These are phyloP conservation scores for Kuraishia molischiana DNA, from an alignment of 805 yeast species.

Conservation along the genomic window DNA sequence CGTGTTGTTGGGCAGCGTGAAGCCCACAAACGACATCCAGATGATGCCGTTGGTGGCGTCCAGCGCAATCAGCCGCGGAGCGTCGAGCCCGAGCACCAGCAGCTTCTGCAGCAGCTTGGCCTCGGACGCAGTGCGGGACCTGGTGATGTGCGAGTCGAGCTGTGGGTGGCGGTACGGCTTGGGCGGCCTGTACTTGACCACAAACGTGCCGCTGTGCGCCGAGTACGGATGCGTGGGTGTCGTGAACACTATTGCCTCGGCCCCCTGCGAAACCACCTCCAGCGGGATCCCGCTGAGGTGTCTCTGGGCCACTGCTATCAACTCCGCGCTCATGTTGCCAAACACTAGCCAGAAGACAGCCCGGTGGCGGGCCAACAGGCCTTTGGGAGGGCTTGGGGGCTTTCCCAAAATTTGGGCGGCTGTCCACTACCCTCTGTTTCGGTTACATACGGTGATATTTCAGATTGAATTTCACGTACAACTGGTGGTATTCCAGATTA, in stretches of 20 bases:
- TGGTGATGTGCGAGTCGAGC: slow-evolving; percentile 68
- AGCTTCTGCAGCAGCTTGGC: slow-evolving; percentile 63
- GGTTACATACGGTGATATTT: too few relatives aligned
- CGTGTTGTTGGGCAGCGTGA: slow-evolving; percentile 35
- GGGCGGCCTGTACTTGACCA: slow-evolving; percentile 79
- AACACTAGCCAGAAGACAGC: neutral
- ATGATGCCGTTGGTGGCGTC: slow-evolving; percentile 73
- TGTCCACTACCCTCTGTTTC: too few relatives aligned
- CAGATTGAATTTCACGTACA: neutral
- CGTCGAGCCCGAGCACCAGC: slow-evolving; percentile 43
- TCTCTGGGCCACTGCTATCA: slow-evolving; percentile 31
- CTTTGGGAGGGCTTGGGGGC: too few relatives aligned
- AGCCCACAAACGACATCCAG: slow-evolving; percentile 81
- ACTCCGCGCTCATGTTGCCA: slow-evolving; percentile 53
- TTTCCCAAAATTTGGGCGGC: too few relatives aligned
- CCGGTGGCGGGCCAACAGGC: neutral
- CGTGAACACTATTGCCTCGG: slow-evolving; percentile 75
- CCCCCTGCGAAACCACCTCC: slow-evolving; percentile 70
- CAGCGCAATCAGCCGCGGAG: slow-evolving; percentile 67
- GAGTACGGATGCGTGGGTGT: slow-evolving; percentile 63
- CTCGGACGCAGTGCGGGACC: slow-evolving; percentile 76
- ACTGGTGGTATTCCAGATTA: neutral
- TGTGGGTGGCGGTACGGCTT: slow-evolving; percentile 86
- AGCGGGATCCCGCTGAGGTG: slow-evolving; percentile 42
- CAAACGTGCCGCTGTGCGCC: slow-evolving; percentile 22